Base-by-base conservation (phyloP, 1,139 yeast species). In the Hyphopichia wangnamkhiaoensis region DNA sequence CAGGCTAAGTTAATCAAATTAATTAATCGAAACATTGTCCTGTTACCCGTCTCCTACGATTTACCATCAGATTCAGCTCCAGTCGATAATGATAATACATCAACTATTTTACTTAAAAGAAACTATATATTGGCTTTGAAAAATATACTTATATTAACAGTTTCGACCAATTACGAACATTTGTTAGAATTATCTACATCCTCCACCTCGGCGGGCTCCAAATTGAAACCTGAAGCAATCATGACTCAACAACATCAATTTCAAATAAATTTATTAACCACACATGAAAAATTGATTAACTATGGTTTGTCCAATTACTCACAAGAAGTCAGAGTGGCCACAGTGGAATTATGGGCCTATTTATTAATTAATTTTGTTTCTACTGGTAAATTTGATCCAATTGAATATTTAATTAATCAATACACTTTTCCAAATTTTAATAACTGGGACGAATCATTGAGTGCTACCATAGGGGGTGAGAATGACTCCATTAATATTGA, bases 221-320 rank as follows among this genome's bases (percentile, higher is more conserved):
- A 71, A 46, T 45, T 68, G 58, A 71, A 70, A 38, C 76, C 78
- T 0, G 77, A 72, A 37, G 49, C 67, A 0, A 59, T 72, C 24
- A 70, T 71, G 76, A 39, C 57, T 8, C 72, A 62, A 35, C 77
- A 72, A 43, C 61, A 69, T 44, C 68, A 56, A 41, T 70, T 58
- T 44, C 78, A 72, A 50, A 38, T 43, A 10, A 46, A 49, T 28
- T 44, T 72, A 15, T 54, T 72, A 34, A 35, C 52, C 2, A 40
- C 65, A 1, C 55, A 68, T 43, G 73, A 68, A 33, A 69, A 68
- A 34, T 36, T 53, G 1, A 36, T 71, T 28, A 39, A 52, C 5
- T 58, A 53, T 40, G 67, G 71, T 3, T 59, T 72, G 32, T 48
- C 68, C 1, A 65, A 65, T 37, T 60, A 47, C 36, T 56, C 58